Conservation (phyloP, 106 monocot genomes). For the Agapanthus africanus region DNA sequence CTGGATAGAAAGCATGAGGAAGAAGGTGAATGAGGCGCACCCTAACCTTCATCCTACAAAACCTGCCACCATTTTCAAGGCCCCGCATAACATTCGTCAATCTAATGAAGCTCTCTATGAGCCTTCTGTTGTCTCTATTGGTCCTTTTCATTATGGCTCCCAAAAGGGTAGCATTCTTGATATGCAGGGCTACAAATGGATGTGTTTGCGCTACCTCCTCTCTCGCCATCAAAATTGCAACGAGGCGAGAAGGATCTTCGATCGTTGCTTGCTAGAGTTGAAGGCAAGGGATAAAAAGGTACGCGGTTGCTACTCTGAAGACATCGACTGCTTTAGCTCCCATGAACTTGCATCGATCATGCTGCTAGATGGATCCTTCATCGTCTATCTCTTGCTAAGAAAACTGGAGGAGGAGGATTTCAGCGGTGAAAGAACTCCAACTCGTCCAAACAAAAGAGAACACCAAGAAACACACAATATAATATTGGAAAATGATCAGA, state of each 20-base stretch:
- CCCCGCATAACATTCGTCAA: neutral
- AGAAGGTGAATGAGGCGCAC: no score
- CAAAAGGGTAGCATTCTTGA: neutral
- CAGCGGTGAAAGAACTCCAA: neutral
- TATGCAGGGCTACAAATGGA: slow-evolving; percentile 8
- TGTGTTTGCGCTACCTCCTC: neutral
- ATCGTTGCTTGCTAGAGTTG: neutral
- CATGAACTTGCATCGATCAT: neutral
- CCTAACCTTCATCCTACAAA: no score
- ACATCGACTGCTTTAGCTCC: neutral
- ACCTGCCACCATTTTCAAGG: neutral
- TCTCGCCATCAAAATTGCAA: neutral
- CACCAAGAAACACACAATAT: no score
- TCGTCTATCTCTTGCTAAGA: neutral
- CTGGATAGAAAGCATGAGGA: no score
- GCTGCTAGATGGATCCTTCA: slow-evolving; percentile 6
- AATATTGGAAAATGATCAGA: no score
- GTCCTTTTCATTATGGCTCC: slow-evolving; percentile 4
- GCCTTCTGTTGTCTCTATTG: neutral
- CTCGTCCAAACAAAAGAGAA: neutral
- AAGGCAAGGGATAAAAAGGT: no score
- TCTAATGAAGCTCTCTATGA: neutral
- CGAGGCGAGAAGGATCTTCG: neutral
- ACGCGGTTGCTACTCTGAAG: slow-evolving; percentile 2
- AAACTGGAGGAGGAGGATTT: neutral